Evolutionary conservation across 2,329 filamentous ascomycete genomes (phyloP).

Genomic region (Claviceps quebecensis): DNA sequence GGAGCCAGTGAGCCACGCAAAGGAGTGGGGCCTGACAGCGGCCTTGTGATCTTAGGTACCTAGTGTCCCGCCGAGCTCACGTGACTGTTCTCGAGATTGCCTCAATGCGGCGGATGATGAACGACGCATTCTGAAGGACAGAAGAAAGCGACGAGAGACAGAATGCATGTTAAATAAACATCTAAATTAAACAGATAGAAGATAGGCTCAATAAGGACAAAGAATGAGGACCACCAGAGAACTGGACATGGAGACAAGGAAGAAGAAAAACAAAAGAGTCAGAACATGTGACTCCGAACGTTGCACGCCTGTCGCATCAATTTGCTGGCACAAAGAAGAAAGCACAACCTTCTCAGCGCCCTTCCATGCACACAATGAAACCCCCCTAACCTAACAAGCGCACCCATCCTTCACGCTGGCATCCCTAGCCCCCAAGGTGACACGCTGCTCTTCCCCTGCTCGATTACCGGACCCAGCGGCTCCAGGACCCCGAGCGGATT

Average conservation of each 20-base stretch:
- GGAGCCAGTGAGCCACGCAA: slow-evolving; percentile 3
- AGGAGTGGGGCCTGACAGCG: slow-evolving; percentile 9
- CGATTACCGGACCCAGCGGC: slow-evolving; percentile 47
- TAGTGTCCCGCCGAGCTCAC: slow-evolving; percentile 4
- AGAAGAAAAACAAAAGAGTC: slow-evolving; percentile 2
- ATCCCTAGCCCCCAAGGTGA: slow-evolving; percentile 66
- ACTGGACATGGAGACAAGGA: neutral
- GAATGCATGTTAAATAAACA: neutral
- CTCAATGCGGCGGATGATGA: too few species aligned
- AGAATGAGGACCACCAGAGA: neutral
- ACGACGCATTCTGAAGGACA: neutral
- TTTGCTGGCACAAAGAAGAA: slow-evolving; percentile 5
- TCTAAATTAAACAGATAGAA: slow-evolving; percentile 3
- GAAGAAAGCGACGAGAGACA: neutral
- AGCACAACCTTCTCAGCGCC: neutral
- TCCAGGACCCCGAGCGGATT: slow-evolving; percentile 66
- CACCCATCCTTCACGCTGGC: slow-evolving; percentile 78
- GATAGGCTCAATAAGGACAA: neutral
- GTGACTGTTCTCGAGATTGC: slow-evolving; percentile 4
- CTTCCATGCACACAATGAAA: slow-evolving; percentile 1
- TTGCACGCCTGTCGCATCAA: slow-evolving; percentile 9
- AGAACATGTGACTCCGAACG: slow-evolving; percentile 5
- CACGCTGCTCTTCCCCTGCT: slow-evolving; percentile 54
- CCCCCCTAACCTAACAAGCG: slow-evolving; percentile 50
- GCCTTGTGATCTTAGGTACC: neutral